Conservation (phyloP, 1,284 basidiomycete genomes). For the Cryptococcus sp. region DNA sequence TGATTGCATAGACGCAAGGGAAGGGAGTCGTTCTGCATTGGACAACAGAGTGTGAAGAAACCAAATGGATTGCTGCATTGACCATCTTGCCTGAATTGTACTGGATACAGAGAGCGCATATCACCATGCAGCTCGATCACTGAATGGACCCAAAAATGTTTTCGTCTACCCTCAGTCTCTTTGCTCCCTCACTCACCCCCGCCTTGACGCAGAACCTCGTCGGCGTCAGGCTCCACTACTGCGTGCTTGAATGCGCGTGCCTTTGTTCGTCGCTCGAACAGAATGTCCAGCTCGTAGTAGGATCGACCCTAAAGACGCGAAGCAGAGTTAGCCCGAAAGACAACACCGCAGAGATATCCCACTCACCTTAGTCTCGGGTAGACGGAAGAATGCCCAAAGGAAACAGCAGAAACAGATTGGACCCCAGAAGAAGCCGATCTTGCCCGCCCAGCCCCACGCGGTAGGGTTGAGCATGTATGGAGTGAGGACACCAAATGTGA, state of each 20-base stretch:
- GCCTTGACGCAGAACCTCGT: background rate
- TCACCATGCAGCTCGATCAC: no score
- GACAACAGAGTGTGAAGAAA: no score
- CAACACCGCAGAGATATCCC: no score
- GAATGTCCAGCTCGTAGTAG: constrained; percentile 45
- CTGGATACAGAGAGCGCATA: no score
- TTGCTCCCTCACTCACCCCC: background rate
- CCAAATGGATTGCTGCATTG: no score
- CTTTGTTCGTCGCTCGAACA: constrained; percentile 45
- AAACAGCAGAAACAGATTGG: constrained; percentile 5
- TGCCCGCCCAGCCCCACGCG: constrained; percentile 22
- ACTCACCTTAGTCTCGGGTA: constrained; percentile 25
- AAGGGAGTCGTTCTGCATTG: no score
- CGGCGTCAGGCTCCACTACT: background rate
- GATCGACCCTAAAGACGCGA: constrained; percentile 30
- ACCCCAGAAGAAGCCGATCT: constrained; percentile 18
- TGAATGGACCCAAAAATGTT: no score
- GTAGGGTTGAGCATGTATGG: constrained; percentile 20
- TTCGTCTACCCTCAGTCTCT: no score
- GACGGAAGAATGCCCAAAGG: constrained; percentile 18
- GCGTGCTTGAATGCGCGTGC: constrained; percentile 26
- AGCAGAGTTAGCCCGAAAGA: no score
- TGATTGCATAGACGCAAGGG: no score
- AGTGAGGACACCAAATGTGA: constrained; percentile 19
- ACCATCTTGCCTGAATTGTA: no score